Base-by-base conservation (phyloP, 306 rosid species). In the Luffa aegyptiaca region DNA sequence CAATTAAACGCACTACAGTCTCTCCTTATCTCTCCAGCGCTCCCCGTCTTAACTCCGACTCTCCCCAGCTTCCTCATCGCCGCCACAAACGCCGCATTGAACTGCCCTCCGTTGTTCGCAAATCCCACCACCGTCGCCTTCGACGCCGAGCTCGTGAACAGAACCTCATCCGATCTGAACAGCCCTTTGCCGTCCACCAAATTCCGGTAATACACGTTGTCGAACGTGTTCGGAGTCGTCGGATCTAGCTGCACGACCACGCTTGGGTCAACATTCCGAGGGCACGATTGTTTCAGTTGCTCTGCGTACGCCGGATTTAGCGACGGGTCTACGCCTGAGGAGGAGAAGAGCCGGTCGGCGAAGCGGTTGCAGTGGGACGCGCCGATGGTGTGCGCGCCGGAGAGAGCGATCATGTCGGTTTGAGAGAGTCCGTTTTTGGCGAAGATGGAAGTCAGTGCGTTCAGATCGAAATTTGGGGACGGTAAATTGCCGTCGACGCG, bases 61-160 rank as follows among this genome's bases (percentile, higher is more conserved):
- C 97, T 90, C 4, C 95, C 96, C 3, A 94, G 97, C 86, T 88
- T 90, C 83, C 74, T 91, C 75, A 92, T 94, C 39, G 98, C 96
- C 0, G 75, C 4, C 16, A 45, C 81, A 80, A 94, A 94, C 1
- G 97, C 95, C 0, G 36, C 82, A 6, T 81, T 90, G 52, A 94
- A 92, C 0, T 81, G 82, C 1, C 62, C 79, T 0, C 82, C 69
- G 52, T 49, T 85, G 42, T 88, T 92, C 0, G 96, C 95, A 49
- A 91, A 94, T 21, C 83, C 81, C 7, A 63, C 76, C 39, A 92
- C 92, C 16, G 86, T 88, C 1, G 85, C 44, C 82, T 64, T 65
- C 0, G 96, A 89, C 1, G 79, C 64, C 10, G 83, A 10, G 36
- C 85, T 88, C 1, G 84, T 68, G 65, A 87, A 92, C 42, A 94